phyloP scores from a whole-genome alignment of 352 stramenopile species.

The Pythium dissimile region DNA sequence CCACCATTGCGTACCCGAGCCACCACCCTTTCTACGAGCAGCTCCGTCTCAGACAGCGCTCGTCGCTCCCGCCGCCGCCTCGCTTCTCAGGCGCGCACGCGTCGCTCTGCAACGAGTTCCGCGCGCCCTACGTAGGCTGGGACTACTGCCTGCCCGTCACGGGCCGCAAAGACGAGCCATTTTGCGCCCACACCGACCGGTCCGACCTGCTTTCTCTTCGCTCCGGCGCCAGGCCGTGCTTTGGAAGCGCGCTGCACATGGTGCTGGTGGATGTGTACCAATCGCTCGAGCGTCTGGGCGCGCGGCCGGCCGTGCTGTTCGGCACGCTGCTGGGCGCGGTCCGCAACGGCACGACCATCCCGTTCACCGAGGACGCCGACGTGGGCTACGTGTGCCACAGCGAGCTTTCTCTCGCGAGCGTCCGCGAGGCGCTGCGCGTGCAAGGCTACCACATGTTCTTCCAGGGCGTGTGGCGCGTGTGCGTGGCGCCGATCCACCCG shows the following conservation, averaged over 20 bases:
- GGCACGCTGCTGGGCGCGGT: constrained; percentile 24
- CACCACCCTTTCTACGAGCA: constrained; percentile 15
- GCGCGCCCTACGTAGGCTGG: not conserved
- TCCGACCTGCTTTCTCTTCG: not conserved
- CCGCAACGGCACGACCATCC: constrained; percentile 41
- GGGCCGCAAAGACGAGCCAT: constrained; percentile 13
- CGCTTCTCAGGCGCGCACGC: not conserved
- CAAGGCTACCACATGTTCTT: constrained; percentile 55
- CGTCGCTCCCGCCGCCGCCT: constrained; percentile 1
- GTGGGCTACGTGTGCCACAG: constrained; percentile 28
- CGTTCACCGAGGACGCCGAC: constrained; percentile 54
- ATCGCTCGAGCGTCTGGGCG: not conserved
- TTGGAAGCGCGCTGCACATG: constrained; percentile 8
- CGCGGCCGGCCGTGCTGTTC: not conserved
- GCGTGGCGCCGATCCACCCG: constrained; percentile 29
- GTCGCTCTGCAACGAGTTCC: constrained; percentile 7
- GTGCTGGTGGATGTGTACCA: constrained; percentile 7
- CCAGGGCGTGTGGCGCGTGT: constrained; percentile 24
- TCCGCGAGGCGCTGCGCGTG: constrained; percentile 12
- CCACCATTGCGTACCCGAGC: constrained; percentile 2
- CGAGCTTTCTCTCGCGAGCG: not conserved
- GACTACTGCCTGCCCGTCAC: constrained; percentile 17
- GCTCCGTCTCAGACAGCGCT: constrained; percentile 3
- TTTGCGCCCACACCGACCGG: not conserved
- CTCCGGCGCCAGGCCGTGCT: not conserved